Evolutionary conservation across 2,329 filamentous ascomycete species (phyloP).

Genomic region (Knufia fluminis): DNA sequence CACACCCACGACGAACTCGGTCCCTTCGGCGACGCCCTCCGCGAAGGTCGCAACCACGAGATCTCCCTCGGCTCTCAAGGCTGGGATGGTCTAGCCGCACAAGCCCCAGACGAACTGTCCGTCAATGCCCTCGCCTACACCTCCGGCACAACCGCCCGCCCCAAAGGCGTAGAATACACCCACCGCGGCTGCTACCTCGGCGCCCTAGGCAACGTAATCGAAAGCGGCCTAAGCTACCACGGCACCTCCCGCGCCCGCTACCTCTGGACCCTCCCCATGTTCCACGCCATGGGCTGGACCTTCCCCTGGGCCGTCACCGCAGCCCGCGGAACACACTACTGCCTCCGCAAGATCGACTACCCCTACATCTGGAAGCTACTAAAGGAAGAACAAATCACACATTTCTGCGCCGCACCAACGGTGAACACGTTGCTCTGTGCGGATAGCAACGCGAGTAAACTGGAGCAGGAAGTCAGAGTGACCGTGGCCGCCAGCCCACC

Average conservation of each 20-base stretch:
- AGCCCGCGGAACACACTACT: slow-evolving; percentile 89
- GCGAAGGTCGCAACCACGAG: slow-evolving; percentile 71
- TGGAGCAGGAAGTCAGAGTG: slow-evolving; percentile 66
- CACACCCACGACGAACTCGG: slow-evolving; percentile 65
- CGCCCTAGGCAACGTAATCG: slow-evolving; percentile 73
- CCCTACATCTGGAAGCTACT: slow-evolving; percentile 82
- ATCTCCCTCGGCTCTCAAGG: slow-evolving; percentile 54
- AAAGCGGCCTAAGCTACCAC: slow-evolving; percentile 70
- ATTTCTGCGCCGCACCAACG: slow-evolving; percentile 92
- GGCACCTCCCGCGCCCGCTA: slow-evolving; percentile 61
- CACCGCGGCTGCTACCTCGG: slow-evolving; percentile 83
- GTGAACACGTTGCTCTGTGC: slow-evolving; percentile 91
- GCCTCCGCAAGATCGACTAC: slow-evolving; percentile 90
- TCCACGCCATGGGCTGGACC: slow-evolving; percentile 64
- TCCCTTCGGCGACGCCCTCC: slow-evolving; percentile 72
- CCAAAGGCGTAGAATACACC: slow-evolving; percentile 89
- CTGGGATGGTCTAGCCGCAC: slow-evolving; percentile 67
- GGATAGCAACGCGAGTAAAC: slow-evolving; percentile 59
- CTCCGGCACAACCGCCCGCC: slow-evolving; percentile 79
- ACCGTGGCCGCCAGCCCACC: slow-evolving; percentile 91
- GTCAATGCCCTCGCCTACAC: slow-evolving; percentile 87
- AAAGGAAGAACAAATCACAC: slow-evolving; percentile 77
- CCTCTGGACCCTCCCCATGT: slow-evolving; percentile 89
- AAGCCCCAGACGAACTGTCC: slow-evolving; percentile 65
- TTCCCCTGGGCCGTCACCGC: slow-evolving; percentile 92